Conservation (phyloP, 768 basidiomycete genomes). For the Tubosaeta sp. region DNA sequence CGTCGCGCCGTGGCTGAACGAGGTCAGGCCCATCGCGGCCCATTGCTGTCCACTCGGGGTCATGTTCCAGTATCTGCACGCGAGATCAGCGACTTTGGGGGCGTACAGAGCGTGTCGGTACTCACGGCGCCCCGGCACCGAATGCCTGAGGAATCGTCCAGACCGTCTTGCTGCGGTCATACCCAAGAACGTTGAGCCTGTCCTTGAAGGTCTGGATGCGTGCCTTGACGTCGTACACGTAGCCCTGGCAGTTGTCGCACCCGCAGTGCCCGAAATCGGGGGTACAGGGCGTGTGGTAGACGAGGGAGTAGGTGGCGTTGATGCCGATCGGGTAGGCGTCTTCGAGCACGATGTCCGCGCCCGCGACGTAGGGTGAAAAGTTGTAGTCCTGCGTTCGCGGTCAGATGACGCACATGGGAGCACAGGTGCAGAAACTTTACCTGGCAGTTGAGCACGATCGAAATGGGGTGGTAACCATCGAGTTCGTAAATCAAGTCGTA, state of each 20-base stretch:
- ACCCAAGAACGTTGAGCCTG: conserved; percentile 57
- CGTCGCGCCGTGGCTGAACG: conserved; percentile 25
- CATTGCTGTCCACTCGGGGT: conserved; percentile 29
- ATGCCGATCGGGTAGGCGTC: conserved; percentile 39
- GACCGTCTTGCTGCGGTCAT: conserved; percentile 60
- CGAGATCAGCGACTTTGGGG: not conserved
- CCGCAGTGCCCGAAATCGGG: conserved; percentile 70
- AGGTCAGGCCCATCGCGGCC: conserved; percentile 21
- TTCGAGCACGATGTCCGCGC: conserved; percentile 68
- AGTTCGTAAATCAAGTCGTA: conserved; percentile 45
- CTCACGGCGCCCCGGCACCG: conserved; percentile 41
- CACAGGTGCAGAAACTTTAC: not conserved
- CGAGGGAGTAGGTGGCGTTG: conserved; percentile 58
- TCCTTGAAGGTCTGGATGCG: conserved; percentile 64
- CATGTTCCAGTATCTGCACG: conserved; percentile 26
- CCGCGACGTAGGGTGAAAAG: conserved; percentile 54
- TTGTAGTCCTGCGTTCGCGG: conserved; percentile 49
- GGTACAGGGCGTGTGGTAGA: conserved; percentile 61
- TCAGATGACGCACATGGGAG: not conserved
- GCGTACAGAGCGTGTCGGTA: not conserved
- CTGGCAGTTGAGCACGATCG: conserved; percentile 50
- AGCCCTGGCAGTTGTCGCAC: conserved; percentile 62
- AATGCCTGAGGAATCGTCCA: conserved; percentile 82
- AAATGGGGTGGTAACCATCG: conserved; percentile 58
- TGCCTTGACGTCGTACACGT: conserved; percentile 57